phyloP scores from a whole-genome alignment of 345 rosid species.

The Hibiscus trionum region DNA sequence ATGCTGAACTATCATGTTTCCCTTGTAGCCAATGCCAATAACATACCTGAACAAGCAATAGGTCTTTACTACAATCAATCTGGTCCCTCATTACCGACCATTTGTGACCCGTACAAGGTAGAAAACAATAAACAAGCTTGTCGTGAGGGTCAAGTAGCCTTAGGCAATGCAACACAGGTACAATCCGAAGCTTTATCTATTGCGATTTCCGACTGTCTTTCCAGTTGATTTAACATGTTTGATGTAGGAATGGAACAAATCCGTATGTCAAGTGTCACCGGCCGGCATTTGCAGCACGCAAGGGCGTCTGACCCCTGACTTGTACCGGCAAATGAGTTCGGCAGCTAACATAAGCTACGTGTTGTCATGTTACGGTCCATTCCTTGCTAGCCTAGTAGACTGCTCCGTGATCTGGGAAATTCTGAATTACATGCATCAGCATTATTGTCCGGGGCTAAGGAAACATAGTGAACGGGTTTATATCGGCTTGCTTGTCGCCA shows the following conservation, averaged over 20 bases:
- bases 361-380: constrained; percentile 27
- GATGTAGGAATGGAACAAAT: constrained; percentile 44
- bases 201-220: not conserved
- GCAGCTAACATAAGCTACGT: constrained; percentile 43
- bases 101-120: constrained; percentile 43
- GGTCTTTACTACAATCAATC: constrained; percentile 61
- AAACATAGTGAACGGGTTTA: constrained; percentile 34
- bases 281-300: constrained; percentile 28
- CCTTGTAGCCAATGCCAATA: constrained; percentile 38
- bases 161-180: constrained; percentile 54
- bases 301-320: constrained; percentile 35
- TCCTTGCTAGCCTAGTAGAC: constrained; percentile 30
- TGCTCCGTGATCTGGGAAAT: constrained; percentile 36
- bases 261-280: constrained; percentile 36
- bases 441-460: constrained; percentile 29
- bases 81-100: constrained; percentile 51
- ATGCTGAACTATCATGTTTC: constrained; percentile 36
- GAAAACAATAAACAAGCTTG: constrained; percentile 31
- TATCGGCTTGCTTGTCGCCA: constrained; percentile 28
- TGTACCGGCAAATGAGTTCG: constrained; percentile 26
- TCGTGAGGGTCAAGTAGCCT: constrained; percentile 29
- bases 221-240: not conserved
- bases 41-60: constrained; percentile 30
- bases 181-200: not conserved
- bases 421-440: constrained; percentile 15